Evolutionary conservation across 306 rosid species (phyloP), one percentile per base, ranked within the genome.

Genomic region (Fagus sylvatica): DNA sequence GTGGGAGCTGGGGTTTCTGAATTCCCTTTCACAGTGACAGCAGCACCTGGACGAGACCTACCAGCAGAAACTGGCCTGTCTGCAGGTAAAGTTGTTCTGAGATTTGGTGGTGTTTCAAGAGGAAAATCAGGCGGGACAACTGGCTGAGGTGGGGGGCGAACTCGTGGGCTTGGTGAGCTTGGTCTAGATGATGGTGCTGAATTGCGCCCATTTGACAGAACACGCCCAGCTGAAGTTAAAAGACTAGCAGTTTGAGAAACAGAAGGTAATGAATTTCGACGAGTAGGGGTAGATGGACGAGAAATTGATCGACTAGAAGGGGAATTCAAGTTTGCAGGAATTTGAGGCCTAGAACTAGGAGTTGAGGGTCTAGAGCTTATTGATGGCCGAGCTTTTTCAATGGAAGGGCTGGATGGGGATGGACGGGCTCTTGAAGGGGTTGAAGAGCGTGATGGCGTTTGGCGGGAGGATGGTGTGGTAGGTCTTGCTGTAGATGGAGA

Each of bases 51-150:
- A 34, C 99, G 91, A 60, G 98, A 95, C 85, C 98, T 85, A 46
- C 98, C 99, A 36, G 97, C 98, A 51, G 99, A 95, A 71, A 91
- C 80, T n/a, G 99, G 99, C 87, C 99, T 86, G 82, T 95, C 97
- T 19, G 51, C 51, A 46, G 97, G 93, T 55, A 95, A 78, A 40
- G 98, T 87, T 62, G 98, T 95, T 84, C 98, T 82, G 22, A 95
- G 99, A 79, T 95, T 95, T 54, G 99, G 98, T 0, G 99, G 99
- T 46, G 98, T 95, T 11, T 95, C 96, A 57, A 82, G 97, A 51
- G 98, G 89, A 76, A 95, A 95, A 85, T 95, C 98, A 75, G 91
- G 84, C 2, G 93, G 97, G 68, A 95, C 93, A 80, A 95, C 73
- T 57, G 98, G 97, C 81, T 91, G 97, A 12, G 99, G 92, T 69